Evolutionary conservation across 148 eudicot species (phyloP), one percentile per base, ranked within the genome.

Genomic region (Tetragonia tetragonoides): DNA sequence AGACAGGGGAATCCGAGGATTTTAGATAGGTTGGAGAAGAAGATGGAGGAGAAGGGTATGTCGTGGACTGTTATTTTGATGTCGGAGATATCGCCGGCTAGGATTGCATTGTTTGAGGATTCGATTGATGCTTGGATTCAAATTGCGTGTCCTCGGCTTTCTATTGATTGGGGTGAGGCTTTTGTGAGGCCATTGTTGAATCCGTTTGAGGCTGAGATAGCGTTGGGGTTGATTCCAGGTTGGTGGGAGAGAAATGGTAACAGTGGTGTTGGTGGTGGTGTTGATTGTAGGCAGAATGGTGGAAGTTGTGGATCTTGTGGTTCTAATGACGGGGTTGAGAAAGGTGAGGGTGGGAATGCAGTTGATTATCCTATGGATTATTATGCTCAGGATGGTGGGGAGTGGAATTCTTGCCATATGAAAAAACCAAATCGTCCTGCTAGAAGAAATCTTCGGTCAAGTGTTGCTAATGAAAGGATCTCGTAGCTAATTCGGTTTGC

Each of bases 141-240:
- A 59, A 89, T 95, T 79, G 99, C 96, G 28, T 91, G 97, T 70
- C 99, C 99, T 14, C 83, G 97, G 78, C 78, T 95, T 64, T 95
- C 99, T 0, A 91, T 95, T 84, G 99, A 95, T 85, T 95, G 99
- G 97, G 99, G 98, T 9, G 99, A 95, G 74, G 97, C 99, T 23
- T 95, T 92, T 70, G 78, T 24, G 81, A 93, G 84, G 88, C 99
- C 99, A 0, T 83, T 95, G 79, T 85, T 92, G 82, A 95, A 85
- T 54, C 84, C 99, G 0, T 92, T 95, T 75, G 99, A 95, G 82
- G 99, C 97, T 2, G 99, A 95, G 84, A 95, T 92, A 86, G 97
- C 96, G 17, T 90, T 95, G 47, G 97, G 97, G 5, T 93, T 91
- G 86, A 83, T 88, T 21, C 91, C 88, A 7, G 99, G 97, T 67